Percentiles rank a stretch among this genome's conserved stretches.
Evolutionary conservation across 2,329 filamentous ascomycete genomes (phyloP).

Genomic region (Emmonsia crescens): DNA sequence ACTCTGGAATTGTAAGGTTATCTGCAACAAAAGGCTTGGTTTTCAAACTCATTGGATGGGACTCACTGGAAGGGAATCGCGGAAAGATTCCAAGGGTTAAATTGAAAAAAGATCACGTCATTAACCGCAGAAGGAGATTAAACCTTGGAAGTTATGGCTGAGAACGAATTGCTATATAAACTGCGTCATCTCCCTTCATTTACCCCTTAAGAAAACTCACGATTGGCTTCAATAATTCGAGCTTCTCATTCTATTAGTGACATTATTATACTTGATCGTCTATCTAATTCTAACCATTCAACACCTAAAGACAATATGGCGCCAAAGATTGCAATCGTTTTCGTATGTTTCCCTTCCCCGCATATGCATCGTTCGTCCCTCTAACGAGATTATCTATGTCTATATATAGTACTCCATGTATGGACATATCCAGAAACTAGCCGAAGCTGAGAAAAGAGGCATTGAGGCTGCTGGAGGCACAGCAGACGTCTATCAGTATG

Average conservation of each 20-base stretch:
- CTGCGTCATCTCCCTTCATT: background rate
- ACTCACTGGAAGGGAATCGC: too few species aligned
- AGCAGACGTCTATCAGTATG: constrained; percentile 72
- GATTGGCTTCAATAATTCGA: background rate
- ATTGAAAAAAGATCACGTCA: too few species aligned
- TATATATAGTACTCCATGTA: constrained; percentile 84
- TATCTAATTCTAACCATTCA: background rate
- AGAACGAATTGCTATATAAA: too few species aligned
- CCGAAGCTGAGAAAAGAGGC: constrained; percentile 82
- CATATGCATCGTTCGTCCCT: constrained; percentile 5
- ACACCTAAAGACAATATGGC: constrained; percentile 47
- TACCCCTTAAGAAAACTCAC: background rate
- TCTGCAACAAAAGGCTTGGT: too few species aligned
- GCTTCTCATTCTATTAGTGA: background rate
- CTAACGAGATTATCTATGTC: background rate
- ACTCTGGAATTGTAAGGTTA: too few species aligned
- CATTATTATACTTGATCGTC: background rate
- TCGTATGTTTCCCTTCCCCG: constrained; percentile 45
- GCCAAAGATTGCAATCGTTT: constrained; percentile 85
- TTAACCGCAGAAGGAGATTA: too few species aligned
- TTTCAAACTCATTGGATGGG: too few species aligned
- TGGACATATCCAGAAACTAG: constrained; percentile 75
- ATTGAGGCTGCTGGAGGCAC: constrained; percentile 77
- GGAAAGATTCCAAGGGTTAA: too few species aligned
- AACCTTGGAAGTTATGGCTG: too few species aligned